Percentiles rank a stretch among this genome's conserved stretches.
Conservation (phyloP, 129 eudicot genomes). For the Scalesia atractyloides region DNA sequence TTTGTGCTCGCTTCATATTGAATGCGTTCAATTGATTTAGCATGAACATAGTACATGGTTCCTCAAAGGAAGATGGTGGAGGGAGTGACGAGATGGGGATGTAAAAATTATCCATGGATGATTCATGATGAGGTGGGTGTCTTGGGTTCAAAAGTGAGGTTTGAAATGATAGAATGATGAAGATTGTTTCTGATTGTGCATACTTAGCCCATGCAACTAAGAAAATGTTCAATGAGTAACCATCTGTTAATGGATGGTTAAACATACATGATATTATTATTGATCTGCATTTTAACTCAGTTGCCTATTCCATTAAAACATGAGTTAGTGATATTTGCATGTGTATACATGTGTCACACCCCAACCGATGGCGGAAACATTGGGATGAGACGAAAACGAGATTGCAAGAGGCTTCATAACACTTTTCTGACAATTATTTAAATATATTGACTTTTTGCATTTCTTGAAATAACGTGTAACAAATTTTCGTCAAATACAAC, state of each 20-base stretch:
- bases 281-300: slow-evolving; percentile 54
- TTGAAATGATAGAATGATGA: slow-evolving; percentile 41
- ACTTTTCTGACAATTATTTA: too few relatives aligned
- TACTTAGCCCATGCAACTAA: slow-evolving; percentile 19
- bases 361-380: too few relatives aligned
- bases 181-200: slow-evolving; percentile 26
- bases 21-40: slow-evolving; percentile 33
- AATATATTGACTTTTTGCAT: too few relatives aligned
- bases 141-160: slow-evolving; percentile 49
- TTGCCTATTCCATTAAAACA: slow-evolving; percentile 30
- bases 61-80: slow-evolving; percentile 27
- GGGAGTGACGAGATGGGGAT: slow-evolving; percentile 35
- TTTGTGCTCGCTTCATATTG: slow-evolving; percentile 38
- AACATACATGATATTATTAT: slow-evolving; percentile 46
- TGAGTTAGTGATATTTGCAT: neutral
- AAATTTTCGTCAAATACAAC: too few relatives aligned
- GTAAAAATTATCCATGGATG: slow-evolving; percentile 42
- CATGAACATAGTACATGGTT: slow-evolving; percentile 33
- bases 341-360: too few relatives aligned
- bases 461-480: too few relatives aligned
- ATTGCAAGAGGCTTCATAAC: too few relatives aligned
- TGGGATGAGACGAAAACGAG: too few relatives aligned
- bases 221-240: slow-evolving; percentile 42
- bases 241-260: slow-evolving; percentile 55
- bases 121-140: slow-evolving; percentile 32